phyloP scores from a whole-genome alignment of 2,329 filamentous ascomycete genomes.

The Pseudocercospora musae region DNA sequence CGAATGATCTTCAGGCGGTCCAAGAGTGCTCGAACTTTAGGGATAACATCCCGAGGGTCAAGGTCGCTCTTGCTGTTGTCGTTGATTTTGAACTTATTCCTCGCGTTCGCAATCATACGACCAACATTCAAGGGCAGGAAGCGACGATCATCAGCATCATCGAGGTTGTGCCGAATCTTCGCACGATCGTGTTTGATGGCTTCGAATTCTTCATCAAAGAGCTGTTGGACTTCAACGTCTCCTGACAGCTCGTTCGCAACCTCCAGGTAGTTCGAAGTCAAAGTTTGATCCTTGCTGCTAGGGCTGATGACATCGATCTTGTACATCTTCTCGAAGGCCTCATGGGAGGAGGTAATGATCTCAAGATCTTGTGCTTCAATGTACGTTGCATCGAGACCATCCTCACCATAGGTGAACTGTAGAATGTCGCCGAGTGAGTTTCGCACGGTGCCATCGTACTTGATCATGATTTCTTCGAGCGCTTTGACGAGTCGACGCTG shows the following conservation, averaged over 20 bases:
- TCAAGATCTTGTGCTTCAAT: slow-evolving; percentile 94
- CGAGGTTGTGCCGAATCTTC: slow-evolving; percentile 66
- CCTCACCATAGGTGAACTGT: slow-evolving; percentile 96
- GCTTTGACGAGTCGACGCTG: slow-evolving; percentile 98
- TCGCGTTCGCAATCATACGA: slow-evolving; percentile 86
- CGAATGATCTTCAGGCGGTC: slow-evolving; percentile 80
- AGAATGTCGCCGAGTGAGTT: slow-evolving; percentile 96
- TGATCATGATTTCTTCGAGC: slow-evolving; percentile 93
- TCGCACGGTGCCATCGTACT: slow-evolving; percentile 94
- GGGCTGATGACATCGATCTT: slow-evolving; percentile 81
- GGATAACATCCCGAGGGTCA: slow-evolving; percentile 81
- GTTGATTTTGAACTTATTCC: slow-evolving; percentile 86
- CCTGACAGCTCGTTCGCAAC: slow-evolving; percentile 82
- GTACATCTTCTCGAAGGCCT: slow-evolving; percentile 76
- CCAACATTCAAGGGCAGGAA: slow-evolving; percentile 89
- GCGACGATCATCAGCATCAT: slow-evolving; percentile 78
- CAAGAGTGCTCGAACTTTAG: slow-evolving; percentile 70
- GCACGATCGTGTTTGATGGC: slow-evolving; percentile 70
- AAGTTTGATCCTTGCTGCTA: slow-evolving; percentile 46
- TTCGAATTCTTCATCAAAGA: slow-evolving; percentile 87
- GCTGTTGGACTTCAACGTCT: slow-evolving; percentile 79
- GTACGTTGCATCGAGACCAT: slow-evolving; percentile 86
- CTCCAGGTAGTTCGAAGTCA: slow-evolving; percentile 71
- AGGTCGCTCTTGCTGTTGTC: slow-evolving; percentile 83
- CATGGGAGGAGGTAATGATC: slow-evolving; percentile 74